Evolutionary conservation across 2,329 filamentous ascomycete genomes (phyloP).

Genomic region (Dryadomyces quercus-mongolicae): DNA sequence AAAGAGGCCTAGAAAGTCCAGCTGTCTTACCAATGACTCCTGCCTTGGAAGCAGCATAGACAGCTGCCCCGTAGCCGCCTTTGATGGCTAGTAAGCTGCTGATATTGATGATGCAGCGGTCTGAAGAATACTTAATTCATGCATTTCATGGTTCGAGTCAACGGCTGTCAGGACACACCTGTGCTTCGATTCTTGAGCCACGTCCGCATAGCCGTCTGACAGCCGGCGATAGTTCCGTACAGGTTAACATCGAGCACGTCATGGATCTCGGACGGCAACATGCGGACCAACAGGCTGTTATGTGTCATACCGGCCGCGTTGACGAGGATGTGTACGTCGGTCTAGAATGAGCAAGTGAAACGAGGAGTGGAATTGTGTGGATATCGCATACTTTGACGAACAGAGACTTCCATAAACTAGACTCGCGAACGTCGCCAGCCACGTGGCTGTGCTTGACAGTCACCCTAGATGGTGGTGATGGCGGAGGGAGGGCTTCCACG

Average conservation of each 20-base stretch:
- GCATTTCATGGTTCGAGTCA: not conserved
- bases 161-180: not conserved
- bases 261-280: constrained; percentile 36
- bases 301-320: constrained; percentile 71
- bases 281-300: constrained; percentile 47
- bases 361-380: not conserved
- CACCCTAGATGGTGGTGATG: constrained; percentile 4
- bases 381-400: constrained; percentile 4
- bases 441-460: not conserved
- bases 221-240: constrained; percentile 49
- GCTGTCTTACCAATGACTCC: constrained; percentile 51
- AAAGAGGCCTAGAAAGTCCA: too few relatives aligned
- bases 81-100: constrained; percentile 62
- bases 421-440: constrained; percentile 13
- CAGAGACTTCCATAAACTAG: constrained; percentile 10
- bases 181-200: constrained; percentile 6
- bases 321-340: constrained; percentile 44
- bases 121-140: not conserved
- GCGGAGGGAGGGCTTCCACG: constrained; percentile 16
- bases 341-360: constrained; percentile 2
- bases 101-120: constrained; percentile 63
- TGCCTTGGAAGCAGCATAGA: constrained; percentile 72
- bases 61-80: constrained; percentile 54
- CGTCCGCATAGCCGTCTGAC: constrained; percentile 29
- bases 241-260: constrained; percentile 60